Evolutionary conservation across 139 green algal genomes (phyloP), one percentile per base, ranked within the genome.

Genomic region (Trebouxia sp.): DNA sequence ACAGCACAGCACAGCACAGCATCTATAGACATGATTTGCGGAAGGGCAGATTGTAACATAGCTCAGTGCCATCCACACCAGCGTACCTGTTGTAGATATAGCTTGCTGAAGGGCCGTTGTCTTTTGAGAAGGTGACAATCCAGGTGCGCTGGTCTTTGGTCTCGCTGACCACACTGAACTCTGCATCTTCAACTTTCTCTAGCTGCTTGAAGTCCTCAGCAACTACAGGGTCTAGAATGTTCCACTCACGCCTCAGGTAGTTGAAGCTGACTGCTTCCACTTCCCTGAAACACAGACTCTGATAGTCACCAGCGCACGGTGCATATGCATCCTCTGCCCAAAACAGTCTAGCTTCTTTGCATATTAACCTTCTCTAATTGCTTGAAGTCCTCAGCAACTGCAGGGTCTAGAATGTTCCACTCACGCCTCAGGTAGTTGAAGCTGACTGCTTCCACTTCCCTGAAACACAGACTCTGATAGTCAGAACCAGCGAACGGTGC

Each of bases 371-470:
- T 77, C 41, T 77, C 69, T 6, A 65, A n/a, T 30, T 66, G 47
- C 47, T 65, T 45, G 45, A 65, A 79, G 47, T 65, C 45, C n/a
- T 55, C 74, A 32, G 47, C 74, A 28, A 79, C 5, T 26, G 32
- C 47, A 32, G 42, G 74, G 20, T 79, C 74, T 5, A 79, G 30
- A 22, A 65, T 65, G 8, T 65, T 62, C 74, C 74, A 79, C 28
- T 79, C 74, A 17, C 47, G 45, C 74, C 74, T 20, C 47, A 79
- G 47, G 28, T 79, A 79, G 45, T 62, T 79, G 74, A 65, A 79
- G 47, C 47, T 66, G 11, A 79, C 74, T 20, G 74, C 74, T 15
- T 66, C 47, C 1, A 79, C 74, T n/a, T 77, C 69, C 42, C 69
- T 77, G 69, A 6, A 30, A 26, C n/a, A n/a, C n/a, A n/a, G n/a